These are phyloP conservation scores for Epichloe sp. DNA, from an alignment of 2,329 filamentous ascomycete species.

Conservation along the genomic window DNA sequence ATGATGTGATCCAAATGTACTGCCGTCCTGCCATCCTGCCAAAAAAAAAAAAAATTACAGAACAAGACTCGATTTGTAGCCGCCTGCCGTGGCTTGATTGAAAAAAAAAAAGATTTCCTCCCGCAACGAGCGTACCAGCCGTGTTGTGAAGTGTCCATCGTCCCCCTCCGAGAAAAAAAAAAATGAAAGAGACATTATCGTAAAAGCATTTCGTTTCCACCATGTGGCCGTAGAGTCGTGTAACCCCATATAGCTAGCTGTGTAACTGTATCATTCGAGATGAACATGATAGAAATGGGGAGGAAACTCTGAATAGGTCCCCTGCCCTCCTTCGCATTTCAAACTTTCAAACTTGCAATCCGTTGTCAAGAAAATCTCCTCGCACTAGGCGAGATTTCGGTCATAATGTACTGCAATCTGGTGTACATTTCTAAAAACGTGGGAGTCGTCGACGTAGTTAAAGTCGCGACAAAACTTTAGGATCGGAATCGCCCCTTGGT, in stretches of 20 bases:
- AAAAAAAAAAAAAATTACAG: neutral
- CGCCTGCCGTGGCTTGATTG: neutral
- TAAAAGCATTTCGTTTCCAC: slow-evolving; percentile 2
- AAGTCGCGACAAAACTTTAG: slow-evolving; percentile 10
- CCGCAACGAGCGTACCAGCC: slow-evolving; percentile 4
- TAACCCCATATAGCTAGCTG: neutral
- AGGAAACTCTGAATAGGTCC: neutral
- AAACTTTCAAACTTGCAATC: neutral
- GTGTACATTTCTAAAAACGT: slow-evolving; percentile 8
- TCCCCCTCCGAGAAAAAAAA: neutral
- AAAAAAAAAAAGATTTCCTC: neutral
- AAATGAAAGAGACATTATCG: slow-evolving; percentile 5
- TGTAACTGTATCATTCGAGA: neutral
- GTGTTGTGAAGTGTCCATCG: neutral
- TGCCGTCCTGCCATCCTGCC: neutral
- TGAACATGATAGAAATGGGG: neutral
- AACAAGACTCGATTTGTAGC: neutral
- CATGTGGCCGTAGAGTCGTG: neutral
- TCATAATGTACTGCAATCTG: neutral
- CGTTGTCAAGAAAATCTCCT: neutral
- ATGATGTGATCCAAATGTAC: neutral
- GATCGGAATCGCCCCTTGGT: slow-evolving; percentile 23
- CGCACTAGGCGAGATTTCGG: neutral
- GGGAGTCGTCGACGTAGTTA: slow-evolving; percentile 2
- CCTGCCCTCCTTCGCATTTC: neutral